Evolutionary conservation across 2,329 filamentous ascomycete genomes (phyloP).

Genomic region (Simplicillium sp.): DNA sequence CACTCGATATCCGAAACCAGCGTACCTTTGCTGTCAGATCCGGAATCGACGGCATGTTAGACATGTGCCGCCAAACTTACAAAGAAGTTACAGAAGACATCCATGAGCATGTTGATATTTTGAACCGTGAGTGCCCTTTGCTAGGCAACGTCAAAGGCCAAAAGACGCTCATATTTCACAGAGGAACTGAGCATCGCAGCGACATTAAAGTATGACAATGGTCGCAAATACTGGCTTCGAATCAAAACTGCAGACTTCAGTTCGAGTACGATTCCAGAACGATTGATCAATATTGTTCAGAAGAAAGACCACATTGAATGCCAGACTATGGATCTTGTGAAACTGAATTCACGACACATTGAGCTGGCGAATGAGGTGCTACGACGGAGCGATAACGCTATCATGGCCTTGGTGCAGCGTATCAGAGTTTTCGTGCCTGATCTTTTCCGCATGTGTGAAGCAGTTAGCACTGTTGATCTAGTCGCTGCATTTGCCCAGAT

Average conservation of each 20-base stretch:
- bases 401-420: constrained; percentile 62
- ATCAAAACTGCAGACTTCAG: constrained; percentile 55
- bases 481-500: constrained; percentile 67
- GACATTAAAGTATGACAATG: constrained; percentile 65
- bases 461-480: constrained; percentile 82
- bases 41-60: constrained; percentile 75
- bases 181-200: constrained; percentile 49
- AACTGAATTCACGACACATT: constrained; percentile 67
- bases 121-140: constrained; percentile 45
- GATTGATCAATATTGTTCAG: constrained; percentile 68
- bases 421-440: constrained; percentile 62
- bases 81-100: constrained; percentile 80
- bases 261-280: constrained; percentile 45
- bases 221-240: constrained; percentile 71
- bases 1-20: constrained; percentile 82
- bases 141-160: background rate
- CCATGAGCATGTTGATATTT: constrained; percentile 55
- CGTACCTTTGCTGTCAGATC: constrained; percentile 83
- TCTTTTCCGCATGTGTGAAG: constrained; percentile 79
- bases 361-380: constrained; percentile 80
- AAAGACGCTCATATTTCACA: constrained; percentile 14
- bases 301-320: constrained; percentile 76
- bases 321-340: constrained; percentile 75
- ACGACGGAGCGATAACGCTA: constrained; percentile 67
- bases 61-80: constrained; percentile 81